Percentiles rank a stretch among this genome's conserved stretches.
Conservation (phyloP, 352 stramenopile species). For the Pilasporangium apinafurcum region DNA sequence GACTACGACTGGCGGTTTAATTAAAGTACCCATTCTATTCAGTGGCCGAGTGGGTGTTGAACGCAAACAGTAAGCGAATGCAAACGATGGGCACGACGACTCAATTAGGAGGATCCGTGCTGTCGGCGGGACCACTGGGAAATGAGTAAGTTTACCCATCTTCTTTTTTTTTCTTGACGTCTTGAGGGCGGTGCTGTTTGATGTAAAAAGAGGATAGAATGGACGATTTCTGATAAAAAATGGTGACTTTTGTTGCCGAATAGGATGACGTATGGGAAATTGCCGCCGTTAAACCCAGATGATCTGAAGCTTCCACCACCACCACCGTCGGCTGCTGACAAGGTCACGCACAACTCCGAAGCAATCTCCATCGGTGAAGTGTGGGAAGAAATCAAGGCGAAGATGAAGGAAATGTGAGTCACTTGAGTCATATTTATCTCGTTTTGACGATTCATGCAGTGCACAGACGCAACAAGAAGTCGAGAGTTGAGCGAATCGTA, state of each 20-base stretch:
- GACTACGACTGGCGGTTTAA: no score
- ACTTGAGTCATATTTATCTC: not conserved
- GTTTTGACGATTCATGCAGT: not conserved
- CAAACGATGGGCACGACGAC: conserved; percentile 21
- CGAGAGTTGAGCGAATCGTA: not conserved
- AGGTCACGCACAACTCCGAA: conserved; percentile 50
- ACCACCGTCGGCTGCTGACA: conserved; percentile 66
- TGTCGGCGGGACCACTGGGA: conserved; percentile 51
- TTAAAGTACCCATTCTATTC: no score
- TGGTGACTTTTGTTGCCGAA: not conserved
- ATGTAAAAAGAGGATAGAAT: not conserved
- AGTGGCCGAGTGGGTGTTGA: no score
- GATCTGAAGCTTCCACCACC: conserved; percentile 79
- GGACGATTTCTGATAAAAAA: no score
- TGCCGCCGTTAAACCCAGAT: conserved; percentile 79
- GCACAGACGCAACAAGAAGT: not conserved
- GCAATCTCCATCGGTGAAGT: conserved; percentile 79
- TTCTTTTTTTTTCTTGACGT: no score
- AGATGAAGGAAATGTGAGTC: conserved; percentile 70
- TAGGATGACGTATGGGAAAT: conserved; percentile 66
- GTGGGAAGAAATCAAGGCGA: conserved; percentile 82
- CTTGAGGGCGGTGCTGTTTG: not conserved
- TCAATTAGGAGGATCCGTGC: conserved; percentile 48
- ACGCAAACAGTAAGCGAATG: conserved; percentile 2
- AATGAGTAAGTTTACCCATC: conserved; percentile 33